Conservation (phyloP, 2,329 filamentous ascomycete genomes). For the Tolypocladium ovalisporum region DNA sequence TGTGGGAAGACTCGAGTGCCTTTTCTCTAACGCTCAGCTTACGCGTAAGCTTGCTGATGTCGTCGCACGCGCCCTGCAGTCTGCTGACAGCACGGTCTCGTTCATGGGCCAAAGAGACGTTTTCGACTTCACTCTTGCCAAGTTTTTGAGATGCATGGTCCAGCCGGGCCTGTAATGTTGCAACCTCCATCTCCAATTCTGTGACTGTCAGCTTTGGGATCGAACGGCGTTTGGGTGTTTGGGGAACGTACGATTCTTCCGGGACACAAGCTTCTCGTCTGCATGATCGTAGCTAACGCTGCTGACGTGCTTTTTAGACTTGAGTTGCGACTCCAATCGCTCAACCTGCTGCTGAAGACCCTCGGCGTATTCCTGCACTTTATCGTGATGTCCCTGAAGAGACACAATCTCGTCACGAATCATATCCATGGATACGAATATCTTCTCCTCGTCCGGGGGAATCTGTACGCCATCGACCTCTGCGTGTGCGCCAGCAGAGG, state of each 20-base stretch:
- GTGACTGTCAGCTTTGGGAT: slow-evolving; percentile 5
- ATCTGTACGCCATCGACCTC: slow-evolving; percentile 39
- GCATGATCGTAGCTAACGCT: slow-evolving; percentile 31
- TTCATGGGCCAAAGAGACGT: slow-evolving; percentile 50
- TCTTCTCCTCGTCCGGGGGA: slow-evolving; percentile 43
- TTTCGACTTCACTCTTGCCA: slow-evolving; percentile 51
- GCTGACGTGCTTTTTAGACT: slow-evolving; percentile 31
- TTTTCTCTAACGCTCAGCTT: slow-evolving; percentile 29
- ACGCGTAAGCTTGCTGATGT: slow-evolving; percentile 38
- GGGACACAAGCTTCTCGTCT: slow-evolving; percentile 31
- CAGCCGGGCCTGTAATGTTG: slow-evolving; percentile 48
- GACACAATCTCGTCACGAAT: slow-evolving; percentile 46
- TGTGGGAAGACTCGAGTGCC: slow-evolving; percentile 30
- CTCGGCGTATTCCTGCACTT: slow-evolving; percentile 43
- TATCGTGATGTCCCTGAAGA: slow-evolving; percentile 44
- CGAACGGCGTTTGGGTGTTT: neutral
- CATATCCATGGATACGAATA: slow-evolving; percentile 52
- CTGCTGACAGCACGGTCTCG: slow-evolving; percentile 55
- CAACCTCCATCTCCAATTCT: slow-evolving; percentile 50
- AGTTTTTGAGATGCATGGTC: slow-evolving; percentile 53
- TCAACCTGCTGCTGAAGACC: slow-evolving; percentile 41
- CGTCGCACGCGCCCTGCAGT: slow-evolving; percentile 48
- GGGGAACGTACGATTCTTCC: slow-evolving; percentile 44
- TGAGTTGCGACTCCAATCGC: slow-evolving; percentile 36
- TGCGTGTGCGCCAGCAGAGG: slow-evolving; percentile 26